Percentiles rank a stretch among this genome's conserved stretches.
Evolutionary conservation across 2,329 filamentous ascomycete genomes (phyloP).

Genomic region (Alternaria burnsii): DNA sequence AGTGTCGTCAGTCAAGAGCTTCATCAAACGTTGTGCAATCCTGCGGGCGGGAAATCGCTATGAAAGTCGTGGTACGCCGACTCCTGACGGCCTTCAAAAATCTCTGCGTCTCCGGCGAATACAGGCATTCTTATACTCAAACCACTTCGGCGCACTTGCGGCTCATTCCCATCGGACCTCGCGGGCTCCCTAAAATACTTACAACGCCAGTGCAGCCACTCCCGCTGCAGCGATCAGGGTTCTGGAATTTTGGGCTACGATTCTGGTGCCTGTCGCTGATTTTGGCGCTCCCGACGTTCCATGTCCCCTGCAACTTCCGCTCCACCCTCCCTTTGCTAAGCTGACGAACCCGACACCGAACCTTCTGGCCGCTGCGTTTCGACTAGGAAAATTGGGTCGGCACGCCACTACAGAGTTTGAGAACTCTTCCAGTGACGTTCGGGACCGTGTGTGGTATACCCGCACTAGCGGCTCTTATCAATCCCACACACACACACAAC

Average conservation of each 20-base stretch:
- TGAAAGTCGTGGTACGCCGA: slow-evolving; percentile 14
- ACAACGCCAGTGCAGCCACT: slow-evolving; percentile 36
- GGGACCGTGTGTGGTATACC: slow-evolving; percentile 22
- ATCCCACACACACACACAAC: slow-evolving; percentile 17
- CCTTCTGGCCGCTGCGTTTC: slow-evolving; percentile 41
- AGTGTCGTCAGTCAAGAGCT: slow-evolving; percentile 33
- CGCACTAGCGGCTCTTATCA: slow-evolving; percentile 32
- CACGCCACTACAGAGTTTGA: slow-evolving; percentile 26
- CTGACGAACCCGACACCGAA: slow-evolving; percentile 40
- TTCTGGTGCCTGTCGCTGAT: slow-evolving; percentile 24
- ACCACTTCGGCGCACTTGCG: slow-evolving; percentile 22
- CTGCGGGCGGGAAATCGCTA: slow-evolving; percentile 5
- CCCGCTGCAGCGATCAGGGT: slow-evolving; percentile 32
- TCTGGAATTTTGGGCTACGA: slow-evolving; percentile 24
- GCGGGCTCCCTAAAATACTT: slow-evolving; percentile 29
- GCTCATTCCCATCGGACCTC: slow-evolving; percentile 18
- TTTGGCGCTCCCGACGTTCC: slow-evolving; percentile 32
- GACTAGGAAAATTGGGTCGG: slow-evolving; percentile 36
- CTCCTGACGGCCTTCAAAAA: slow-evolving; percentile 5
- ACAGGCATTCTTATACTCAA: slow-evolving; percentile 17
- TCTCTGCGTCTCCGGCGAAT: slow-evolving; percentile 21
- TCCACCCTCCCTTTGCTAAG: slow-evolving; percentile 38
- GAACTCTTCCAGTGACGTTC: slow-evolving; percentile 23
- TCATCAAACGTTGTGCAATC: slow-evolving; percentile 15
- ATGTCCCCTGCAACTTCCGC: slow-evolving; percentile 30